These are phyloP conservation scores for Acanthamoeba rhysodes DNA, from an alignment of 208 protist genomes.

Conservation along the genomic window DNA sequence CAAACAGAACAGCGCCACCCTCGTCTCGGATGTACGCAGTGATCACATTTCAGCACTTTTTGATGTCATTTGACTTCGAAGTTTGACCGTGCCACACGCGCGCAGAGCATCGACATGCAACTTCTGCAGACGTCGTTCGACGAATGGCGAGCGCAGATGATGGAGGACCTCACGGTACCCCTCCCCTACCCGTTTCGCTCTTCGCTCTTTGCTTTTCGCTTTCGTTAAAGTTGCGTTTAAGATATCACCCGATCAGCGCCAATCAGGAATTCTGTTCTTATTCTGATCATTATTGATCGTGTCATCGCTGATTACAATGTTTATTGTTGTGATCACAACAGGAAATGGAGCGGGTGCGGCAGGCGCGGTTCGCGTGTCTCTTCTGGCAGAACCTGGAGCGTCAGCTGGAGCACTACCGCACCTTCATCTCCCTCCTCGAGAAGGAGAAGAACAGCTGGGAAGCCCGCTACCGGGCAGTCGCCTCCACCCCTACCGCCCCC, in stretches of 20 bases:
- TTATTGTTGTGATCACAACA: no score
- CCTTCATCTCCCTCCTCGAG: constrained; percentile 19
- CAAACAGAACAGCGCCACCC: not conserved
- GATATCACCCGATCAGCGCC: no score
- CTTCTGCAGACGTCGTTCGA: not conserved
- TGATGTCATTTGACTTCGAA: no score
- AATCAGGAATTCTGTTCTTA: no score
- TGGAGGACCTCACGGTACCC: constrained; percentile 4
- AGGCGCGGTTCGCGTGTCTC: not conserved
- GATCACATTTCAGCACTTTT: no score
- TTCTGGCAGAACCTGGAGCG: constrained; percentile 33
- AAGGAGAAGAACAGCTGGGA: constrained; percentile 18
- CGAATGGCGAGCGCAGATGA: not conserved
- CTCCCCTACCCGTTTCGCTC: no score
- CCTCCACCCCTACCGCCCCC: not conserved
- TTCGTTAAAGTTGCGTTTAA: no score
- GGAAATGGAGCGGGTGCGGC: not conserved
- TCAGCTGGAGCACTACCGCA: constrained; percentile 14
- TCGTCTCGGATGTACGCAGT: not conserved
- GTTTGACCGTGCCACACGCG: not conserved
- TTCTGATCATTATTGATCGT: no score
- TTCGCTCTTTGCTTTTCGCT: not conserved
- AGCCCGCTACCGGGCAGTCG: not conserved
- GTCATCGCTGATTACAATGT: no score
- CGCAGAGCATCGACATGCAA: constrained; percentile 19